These are phyloP conservation scores for Clavariopsis aquatica DNA, from an alignment of 495 filamentous ascomycete species.

Conservation along the genomic window DNA sequence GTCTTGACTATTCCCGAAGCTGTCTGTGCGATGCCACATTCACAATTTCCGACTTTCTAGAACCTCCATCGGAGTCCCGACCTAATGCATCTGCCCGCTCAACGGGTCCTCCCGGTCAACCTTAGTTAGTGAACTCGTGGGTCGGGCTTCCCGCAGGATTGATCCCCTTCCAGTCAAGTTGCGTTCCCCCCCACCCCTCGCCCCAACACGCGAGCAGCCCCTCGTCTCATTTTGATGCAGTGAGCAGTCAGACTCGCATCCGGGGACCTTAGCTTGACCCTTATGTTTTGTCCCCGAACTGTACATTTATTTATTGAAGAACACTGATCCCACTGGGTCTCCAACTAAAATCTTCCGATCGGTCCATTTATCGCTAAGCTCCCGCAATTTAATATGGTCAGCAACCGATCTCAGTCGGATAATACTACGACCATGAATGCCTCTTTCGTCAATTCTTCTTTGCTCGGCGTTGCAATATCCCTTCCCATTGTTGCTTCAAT, in stretches of 20 bases:
- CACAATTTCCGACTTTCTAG: no score
- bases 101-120: not conserved
- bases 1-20: no score
- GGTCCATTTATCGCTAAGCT: not conserved
- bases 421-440: slow-evolving; percentile 4
- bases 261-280: not conserved
- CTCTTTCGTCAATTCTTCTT: slow-evolving; percentile 13
- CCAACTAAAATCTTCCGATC: not conserved
- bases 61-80: not conserved
- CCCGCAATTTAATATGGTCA: not conserved
- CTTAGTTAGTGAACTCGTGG: not conserved
- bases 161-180: not conserved
- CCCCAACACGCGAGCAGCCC: not conserved
- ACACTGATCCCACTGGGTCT: not conserved
- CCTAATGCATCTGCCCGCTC: not conserved
- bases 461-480: slow-evolving; percentile 23
- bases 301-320: not conserved
- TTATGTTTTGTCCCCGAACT: not conserved
- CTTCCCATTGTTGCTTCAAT: slow-evolving; percentile 16
- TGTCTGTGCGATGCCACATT: no score
- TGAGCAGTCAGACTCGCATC: not conserved
- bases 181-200: not conserved
- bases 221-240: slow-evolving; percentile 2
- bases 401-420: not conserved
- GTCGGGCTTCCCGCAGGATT: slow-evolving; percentile 2